Base-by-base conservation (phyloP, 257 asterid species). In the Fraxinus cuspidata region DNA sequence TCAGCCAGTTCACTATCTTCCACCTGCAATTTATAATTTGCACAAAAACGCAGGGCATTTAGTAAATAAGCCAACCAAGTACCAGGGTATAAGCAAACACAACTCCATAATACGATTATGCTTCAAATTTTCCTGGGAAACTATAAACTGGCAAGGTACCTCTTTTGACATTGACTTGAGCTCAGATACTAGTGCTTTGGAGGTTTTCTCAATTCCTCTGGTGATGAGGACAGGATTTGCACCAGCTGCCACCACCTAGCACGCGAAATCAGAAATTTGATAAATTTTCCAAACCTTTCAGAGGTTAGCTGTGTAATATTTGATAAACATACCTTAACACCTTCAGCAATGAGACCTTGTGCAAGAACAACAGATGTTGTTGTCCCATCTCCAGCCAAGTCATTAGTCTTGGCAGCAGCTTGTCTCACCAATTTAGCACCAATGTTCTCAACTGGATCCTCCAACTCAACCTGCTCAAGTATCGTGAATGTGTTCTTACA, bases 381-480 rank as follows among this genome's bases (percentile, higher is more conserved):
- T 32, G 97, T 91, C 47, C 99, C 99, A 86, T 96, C 99, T n/a
- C 98, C 99, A 78, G 99, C 99, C 81, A 96, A 83, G 86, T 96
- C 99, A 76, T 96, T 96, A 77, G 99, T 96, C 88, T 93, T 96
- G n/a, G 99, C 92, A 76, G 98, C 99, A 21, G 99, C 97, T 83
- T 96, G 99, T 74, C 99, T 89, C 71, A 93, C 99, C 84, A 93
- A 82, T 84, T 96, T 96, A 37, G 98, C 99, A 78, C 99, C 98
- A 23, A 96, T 93, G 79, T 96, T 96, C 86, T 96, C 99, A 25
- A 96, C 98, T 7, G 98, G 95, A 71, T 93, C 99, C 86, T 96
- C 99, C 88, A 96, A 82, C 84, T 96, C 99, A 78, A 96, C 97
- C 99, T 95, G 63, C 31, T 42, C 23, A 25, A 64, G 51, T 25